Evolutionary conservation across 2,329 filamentous ascomycete species (phyloP).

Genomic region (Diplocarpon mali): DNA sequence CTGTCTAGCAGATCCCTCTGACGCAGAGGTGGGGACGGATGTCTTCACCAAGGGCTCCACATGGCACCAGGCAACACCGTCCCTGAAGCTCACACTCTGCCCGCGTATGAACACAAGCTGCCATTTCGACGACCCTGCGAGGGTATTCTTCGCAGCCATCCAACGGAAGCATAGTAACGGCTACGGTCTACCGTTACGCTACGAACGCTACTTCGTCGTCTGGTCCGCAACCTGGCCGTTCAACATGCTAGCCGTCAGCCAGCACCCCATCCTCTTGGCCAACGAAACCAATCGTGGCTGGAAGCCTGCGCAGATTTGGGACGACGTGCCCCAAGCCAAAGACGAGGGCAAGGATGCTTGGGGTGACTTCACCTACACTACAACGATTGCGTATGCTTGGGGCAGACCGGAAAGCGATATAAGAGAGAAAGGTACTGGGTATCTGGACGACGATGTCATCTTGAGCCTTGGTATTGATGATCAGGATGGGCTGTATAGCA

Average conservation of each 20-base stretch:
- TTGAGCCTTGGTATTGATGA: conserved; percentile 31
- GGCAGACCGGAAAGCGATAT: conserved; percentile 24
- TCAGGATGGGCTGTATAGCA: conserved; percentile 27
- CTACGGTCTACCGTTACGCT: conserved; percentile 28
- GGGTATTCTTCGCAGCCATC: conserved; percentile 28
- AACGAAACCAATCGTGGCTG: conserved; percentile 30
- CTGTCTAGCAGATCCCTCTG: conserved; percentile 11
- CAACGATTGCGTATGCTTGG: conserved; percentile 30
- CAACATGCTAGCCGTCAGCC: conserved; percentile 27
- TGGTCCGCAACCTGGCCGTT: conserved; percentile 29
- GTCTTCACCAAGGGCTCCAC: conserved; percentile 15
- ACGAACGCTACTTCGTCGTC: conserved; percentile 30
- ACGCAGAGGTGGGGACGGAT: conserved; percentile 6
- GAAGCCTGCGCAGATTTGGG: conserved; percentile 28
- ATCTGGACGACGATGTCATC: conserved; percentile 31
- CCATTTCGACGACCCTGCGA: conserved; percentile 15
- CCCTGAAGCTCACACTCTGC: conserved; percentile 30
- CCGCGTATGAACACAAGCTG: conserved; percentile 22
- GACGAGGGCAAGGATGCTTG: conserved; percentile 14
- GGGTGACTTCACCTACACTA: conserved; percentile 31
- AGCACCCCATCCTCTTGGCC: conserved; percentile 27
- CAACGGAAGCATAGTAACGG: conserved; percentile 30
- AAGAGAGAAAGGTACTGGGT: conserved; percentile 28
- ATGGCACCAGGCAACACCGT: conserved; percentile 32
- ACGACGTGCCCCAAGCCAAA: conserved; percentile 18